Conservation (phyloP, 2,329 filamentous ascomycete species). For the Xylogone sp. region DNA sequence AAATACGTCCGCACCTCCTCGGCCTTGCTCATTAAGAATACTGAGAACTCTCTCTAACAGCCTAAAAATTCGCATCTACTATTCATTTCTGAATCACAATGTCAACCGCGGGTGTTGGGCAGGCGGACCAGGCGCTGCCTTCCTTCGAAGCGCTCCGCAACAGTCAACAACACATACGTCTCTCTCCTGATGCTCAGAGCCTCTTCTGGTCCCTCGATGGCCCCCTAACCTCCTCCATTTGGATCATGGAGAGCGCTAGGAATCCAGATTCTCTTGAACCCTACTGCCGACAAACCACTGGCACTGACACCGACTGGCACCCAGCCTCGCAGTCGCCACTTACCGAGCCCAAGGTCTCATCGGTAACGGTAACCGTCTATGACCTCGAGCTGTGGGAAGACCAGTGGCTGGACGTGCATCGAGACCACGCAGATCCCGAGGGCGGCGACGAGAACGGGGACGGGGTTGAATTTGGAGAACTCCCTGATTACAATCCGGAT, state of each 20-base stretch:
- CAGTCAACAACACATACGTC: conserved; percentile 6
- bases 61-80: no score
- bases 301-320: conserved; percentile 19
- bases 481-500: conserved; percentile 15
- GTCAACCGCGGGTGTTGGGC: conserved; percentile 6
- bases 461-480: not conserved
- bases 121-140: conserved; percentile 10
- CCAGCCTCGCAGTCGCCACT: conserved; percentile 21
- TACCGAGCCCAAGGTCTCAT: conserved; percentile 28
- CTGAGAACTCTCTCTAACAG: no score
- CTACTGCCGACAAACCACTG: conserved; percentile 17
- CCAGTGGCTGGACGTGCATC: conserved; percentile 21
- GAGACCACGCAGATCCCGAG: conserved; percentile 10
- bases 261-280: conserved; percentile 18
- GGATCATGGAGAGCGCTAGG: conserved; percentile 17
- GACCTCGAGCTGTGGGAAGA: conserved; percentile 22
- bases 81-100: not conserved
- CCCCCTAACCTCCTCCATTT: conserved; percentile 19
- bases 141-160: conserved; percentile 15
- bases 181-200: conserved; percentile 15
- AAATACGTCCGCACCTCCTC: no score
- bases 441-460: not conserved
- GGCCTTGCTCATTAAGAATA: no score
- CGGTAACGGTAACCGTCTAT: conserved; percentile 16
- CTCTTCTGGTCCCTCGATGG: conserved; percentile 23